Conservation (phyloP, 1,139 yeast species). For the Cylindricascospora bacillispora region DNA sequence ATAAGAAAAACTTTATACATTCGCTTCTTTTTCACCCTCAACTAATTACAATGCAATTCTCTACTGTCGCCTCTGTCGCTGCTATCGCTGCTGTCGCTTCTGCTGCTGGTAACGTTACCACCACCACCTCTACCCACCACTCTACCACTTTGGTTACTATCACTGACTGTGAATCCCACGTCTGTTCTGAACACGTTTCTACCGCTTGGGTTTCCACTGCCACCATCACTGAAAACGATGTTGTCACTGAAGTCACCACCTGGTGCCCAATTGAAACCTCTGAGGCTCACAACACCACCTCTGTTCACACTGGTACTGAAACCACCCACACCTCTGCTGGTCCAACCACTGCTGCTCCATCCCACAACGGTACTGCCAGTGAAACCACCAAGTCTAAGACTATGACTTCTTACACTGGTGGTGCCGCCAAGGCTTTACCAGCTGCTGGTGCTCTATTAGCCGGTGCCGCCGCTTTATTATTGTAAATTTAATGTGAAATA, state of each 20-base stretch:
- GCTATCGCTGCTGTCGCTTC: slow-evolving; percentile 22
- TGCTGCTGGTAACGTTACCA: slow-evolving; percentile 22
- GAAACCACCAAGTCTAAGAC: slow-evolving; percentile 6
- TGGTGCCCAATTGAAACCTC: slow-evolving; percentile 20
- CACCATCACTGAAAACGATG: slow-evolving; percentile 12
- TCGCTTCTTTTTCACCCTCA: too few relatives aligned
- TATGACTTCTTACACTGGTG: slow-evolving; percentile 16
- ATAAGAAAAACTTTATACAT: slow-evolving; percentile 7
- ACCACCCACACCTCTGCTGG: slow-evolving; percentile 4
- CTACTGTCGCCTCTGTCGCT: slow-evolving; percentile 21
- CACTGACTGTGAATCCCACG: slow-evolving; percentile 31
- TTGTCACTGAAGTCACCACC: slow-evolving; percentile 21
- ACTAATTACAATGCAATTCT: slow-evolving; percentile 20
- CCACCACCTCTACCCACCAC: slow-evolving; percentile 23
- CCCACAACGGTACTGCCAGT: slow-evolving; percentile 3
- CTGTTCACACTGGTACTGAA: too few relatives aligned
- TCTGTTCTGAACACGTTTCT: slow-evolving; percentile 14
- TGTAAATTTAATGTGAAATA: slow-evolving; percentile 13
- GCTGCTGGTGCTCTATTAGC: slow-evolving; percentile 25
- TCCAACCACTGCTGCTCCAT: slow-evolving; percentile 4
- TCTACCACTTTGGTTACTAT: slow-evolving; percentile 33
- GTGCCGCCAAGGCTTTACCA: slow-evolving; percentile 23
- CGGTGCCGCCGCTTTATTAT: slow-evolving; percentile 25
- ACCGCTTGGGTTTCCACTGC: slow-evolving; percentile 8
- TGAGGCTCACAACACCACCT: slow-evolving; percentile 6